Conservation (phyloP, 148 eudicot genomes). For the Simmondsia chinensis region DNA sequence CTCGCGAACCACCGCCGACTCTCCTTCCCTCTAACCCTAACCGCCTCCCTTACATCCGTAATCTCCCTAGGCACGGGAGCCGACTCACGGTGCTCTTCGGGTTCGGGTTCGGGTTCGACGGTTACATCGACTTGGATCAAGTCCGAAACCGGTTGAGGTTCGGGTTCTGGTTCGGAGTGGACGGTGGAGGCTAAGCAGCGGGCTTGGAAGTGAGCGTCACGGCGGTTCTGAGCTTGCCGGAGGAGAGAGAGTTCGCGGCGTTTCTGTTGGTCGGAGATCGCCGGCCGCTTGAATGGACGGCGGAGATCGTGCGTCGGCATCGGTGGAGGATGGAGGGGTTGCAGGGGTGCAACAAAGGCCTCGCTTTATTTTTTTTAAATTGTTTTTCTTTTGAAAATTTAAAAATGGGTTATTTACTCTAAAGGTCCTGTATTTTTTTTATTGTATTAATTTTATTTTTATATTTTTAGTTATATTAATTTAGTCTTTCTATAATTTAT, state of each 20-base stretch:
- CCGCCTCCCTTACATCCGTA: constrained; percentile 57
- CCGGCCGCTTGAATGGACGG: constrained; percentile 73
- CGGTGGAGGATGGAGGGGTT: not conserved
- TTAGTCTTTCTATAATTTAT: too few relatives aligned
- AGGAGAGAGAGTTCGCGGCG: constrained; percentile 75
- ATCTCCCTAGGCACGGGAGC: constrained; percentile 13
- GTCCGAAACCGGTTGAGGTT: constrained; percentile 5
- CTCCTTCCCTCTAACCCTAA: constrained; percentile 53
- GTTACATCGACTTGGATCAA: constrained; percentile 13
- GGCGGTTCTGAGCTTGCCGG: constrained; percentile 72
- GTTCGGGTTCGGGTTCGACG: constrained; percentile 5
- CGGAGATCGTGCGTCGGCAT: constrained; percentile 84
- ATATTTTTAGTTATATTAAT: too few relatives aligned
- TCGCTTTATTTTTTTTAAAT: too few relatives aligned
- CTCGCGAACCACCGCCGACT: constrained; percentile 75
- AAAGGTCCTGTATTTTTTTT: too few relatives aligned
- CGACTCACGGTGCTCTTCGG: constrained; percentile 6
- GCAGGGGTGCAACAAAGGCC: too few relatives aligned
- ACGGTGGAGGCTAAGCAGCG: constrained; percentile 69
- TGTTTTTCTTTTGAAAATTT: too few relatives aligned
- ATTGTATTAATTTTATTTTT: too few relatives aligned
- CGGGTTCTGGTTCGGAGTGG: constrained; percentile 27
- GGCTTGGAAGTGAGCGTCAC: constrained; percentile 72
- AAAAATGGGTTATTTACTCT: too few relatives aligned
- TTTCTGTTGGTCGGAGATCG: constrained; percentile 84